Evolutionary conservation across 129 eudicot genomes (phyloP).

Genomic region (Centaurea solstitialis): DNA sequence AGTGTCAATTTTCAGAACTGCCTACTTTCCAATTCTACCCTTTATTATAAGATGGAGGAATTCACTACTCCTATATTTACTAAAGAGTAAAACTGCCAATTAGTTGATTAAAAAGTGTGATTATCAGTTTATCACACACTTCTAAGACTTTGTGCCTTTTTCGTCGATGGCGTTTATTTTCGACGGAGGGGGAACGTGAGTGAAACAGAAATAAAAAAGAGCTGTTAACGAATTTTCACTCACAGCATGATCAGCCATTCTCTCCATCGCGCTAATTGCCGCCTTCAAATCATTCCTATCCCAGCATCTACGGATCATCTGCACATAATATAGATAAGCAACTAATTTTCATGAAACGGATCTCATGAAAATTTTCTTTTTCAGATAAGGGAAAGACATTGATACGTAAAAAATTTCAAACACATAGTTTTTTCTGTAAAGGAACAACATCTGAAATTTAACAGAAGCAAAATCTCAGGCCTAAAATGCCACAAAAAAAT

Average conservation of each 20-base stretch:
- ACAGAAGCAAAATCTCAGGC: background rate
- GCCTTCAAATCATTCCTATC: conserved; percentile 87
- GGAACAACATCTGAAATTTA: background rate
- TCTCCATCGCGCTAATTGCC: conserved; percentile 67
- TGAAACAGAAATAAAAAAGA: background rate
- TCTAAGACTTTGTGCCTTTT: background rate
- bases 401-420: background rate
- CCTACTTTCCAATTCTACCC: background rate
- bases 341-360: background rate
- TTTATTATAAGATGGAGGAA: background rate
- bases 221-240: conserved; percentile 20
- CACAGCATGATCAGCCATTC: conserved; percentile 92
- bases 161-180: background rate
- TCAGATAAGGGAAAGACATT: background rate
- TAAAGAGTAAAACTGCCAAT: background rate
- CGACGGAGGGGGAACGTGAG: background rate
- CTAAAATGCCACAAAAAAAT: conserved; percentile 1
- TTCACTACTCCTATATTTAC: background rate
- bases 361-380: background rate
- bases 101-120: background rate
- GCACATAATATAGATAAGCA: conserved; percentile 20
- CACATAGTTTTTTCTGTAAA: background rate
- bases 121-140: background rate
- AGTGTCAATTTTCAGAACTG: background rate
- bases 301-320: conserved; percentile 79